Base-by-base conservation (phyloP, 169 alveolate species). In the Cryptosporidium bovis region DNA sequence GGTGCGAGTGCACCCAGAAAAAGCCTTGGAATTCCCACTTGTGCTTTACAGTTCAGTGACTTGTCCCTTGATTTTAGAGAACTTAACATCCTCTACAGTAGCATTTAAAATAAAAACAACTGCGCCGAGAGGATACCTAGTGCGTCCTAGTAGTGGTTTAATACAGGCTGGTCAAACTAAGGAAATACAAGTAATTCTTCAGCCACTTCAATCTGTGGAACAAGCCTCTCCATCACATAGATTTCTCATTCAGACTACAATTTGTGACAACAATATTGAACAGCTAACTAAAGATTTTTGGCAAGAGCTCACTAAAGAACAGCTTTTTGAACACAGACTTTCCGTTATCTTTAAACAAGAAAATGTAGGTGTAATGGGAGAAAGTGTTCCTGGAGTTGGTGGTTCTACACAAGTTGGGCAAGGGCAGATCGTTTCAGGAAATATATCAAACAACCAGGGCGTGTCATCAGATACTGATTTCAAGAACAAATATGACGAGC, bases 31-130 rank as follows among this genome's bases (percentile, higher is more conserved):
- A 91, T 94, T 94, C 66, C 96, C 96, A 29, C 94, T 93, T 51
- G 95, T 94, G 24, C 91, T 92, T 55, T 94, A 93, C 91, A 94
- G 95, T 56, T 95, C 96, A 15, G 92, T 94, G 46, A 94, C 93
- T 64, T 91, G 95, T 65, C 90, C 91, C 20, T 93, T 94, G 36
- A 91, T 91, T 65, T 90, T 94, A 51, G 96, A 94, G 83, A 94
- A 94, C 91, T 71, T 93, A 64, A 89, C 94, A 40, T 92, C 91
- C 46, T 92, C 91, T 33, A 90, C 87, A 56, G 97, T 94, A 7
- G 97, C 97, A 27, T 94, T 92, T 65, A 94, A 94, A 83, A 94
- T 94, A 58, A 94, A 94, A 85, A 94, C 97, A 16, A 94, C 97
- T 2, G 95, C 96, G 12, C 97, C 97, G 27, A 93, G 93, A 67